These are phyloP conservation scores for Massariosphaeria phaeospora DNA, from an alignment of 495 filamentous ascomycete genomes.

Conservation along the genomic window DNA sequence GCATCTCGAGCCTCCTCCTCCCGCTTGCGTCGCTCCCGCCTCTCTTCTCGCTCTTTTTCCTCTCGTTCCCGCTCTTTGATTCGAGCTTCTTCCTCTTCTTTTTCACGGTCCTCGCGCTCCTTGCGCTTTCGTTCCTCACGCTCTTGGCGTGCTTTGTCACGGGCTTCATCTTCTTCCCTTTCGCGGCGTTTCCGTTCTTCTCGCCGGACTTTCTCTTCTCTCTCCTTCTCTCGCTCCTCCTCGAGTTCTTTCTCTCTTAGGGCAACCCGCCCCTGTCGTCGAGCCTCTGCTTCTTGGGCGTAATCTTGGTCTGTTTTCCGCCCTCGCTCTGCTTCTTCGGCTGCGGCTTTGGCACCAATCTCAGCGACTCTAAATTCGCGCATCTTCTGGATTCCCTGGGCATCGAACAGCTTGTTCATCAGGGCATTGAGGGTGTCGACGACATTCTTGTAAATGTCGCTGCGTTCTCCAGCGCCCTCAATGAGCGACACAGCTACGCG, in stretches of 20 bases:
- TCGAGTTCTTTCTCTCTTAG: conserved; percentile 60
- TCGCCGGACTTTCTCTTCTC: conserved; percentile 60
- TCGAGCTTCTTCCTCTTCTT: conserved; percentile 30
- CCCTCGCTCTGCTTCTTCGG: conserved; percentile 62
- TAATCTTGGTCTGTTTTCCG: conserved; percentile 81
- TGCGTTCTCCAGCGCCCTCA: conserved; percentile 79
- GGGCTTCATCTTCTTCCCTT: conserved; percentile 50
- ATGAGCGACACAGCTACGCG: conserved; percentile 77
- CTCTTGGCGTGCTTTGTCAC: conserved; percentile 56
- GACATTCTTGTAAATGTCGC: conserved; percentile 71
- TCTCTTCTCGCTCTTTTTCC: conserved; percentile 29
- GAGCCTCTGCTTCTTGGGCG: conserved; percentile 62
- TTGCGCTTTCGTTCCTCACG: conserved; percentile 36
- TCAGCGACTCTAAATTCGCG: conserved; percentile 66
- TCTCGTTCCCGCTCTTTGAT: conserved; percentile 18
- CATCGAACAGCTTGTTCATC: conserved; percentile 56
- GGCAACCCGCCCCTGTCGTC: conserved; percentile 59
- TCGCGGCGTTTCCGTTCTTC: conserved; percentile 50
- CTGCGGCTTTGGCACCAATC: conserved; percentile 67
- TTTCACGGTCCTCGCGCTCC: conserved; percentile 35
- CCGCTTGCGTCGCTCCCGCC: conserved; percentile 20
- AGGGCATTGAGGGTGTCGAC: conserved; percentile 62
- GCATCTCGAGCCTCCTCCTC: conserved; percentile 14
- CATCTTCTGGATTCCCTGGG: conserved; percentile 59
- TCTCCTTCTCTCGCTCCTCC: conserved; percentile 58